A percentile compares a stretch with the other conserved stretches of the same genome.
Evolutionary conservation across 768 basidiomycete species (phyloP).

Genomic region (Auriscalpium vulgare): DNA sequence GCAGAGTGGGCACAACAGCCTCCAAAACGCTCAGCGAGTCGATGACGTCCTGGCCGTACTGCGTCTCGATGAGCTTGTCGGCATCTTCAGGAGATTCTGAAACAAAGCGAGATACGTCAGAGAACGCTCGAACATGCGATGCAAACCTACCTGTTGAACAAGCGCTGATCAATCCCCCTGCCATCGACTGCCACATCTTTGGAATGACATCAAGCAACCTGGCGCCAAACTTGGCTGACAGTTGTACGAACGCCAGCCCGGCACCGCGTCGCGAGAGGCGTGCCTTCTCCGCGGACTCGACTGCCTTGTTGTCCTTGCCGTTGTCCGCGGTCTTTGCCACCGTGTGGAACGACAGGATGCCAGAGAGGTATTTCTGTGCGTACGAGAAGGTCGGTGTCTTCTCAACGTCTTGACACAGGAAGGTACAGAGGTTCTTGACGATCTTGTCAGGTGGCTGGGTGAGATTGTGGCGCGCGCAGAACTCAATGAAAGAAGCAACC

Average conservation of each 20-base stretch:
- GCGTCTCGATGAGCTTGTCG: conserved; percentile 60
- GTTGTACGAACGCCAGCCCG: conserved; percentile 66
- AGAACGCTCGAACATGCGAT: background rate
- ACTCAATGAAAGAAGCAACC: conserved; percentile 82
- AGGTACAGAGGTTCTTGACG: conserved; percentile 93
- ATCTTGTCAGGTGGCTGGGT: conserved; percentile 91
- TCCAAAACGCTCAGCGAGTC: conserved; percentile 89
- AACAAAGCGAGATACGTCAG: background rate
- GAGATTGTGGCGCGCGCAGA: conserved; percentile 67
- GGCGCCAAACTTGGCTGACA: conserved; percentile 71
- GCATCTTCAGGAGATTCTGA: conserved; percentile 41
- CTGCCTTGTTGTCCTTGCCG: conserved; percentile 35
- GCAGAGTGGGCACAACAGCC: conserved; percentile 69
- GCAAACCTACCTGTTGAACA: conserved; percentile 54
- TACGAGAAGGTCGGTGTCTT: conserved; percentile 85
- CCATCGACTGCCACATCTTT: conserved; percentile 92
- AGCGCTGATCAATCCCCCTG: conserved; percentile 61
- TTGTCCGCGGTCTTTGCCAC: conserved; percentile 25
- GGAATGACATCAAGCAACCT: conserved; percentile 74
- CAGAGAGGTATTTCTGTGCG: conserved; percentile 50
- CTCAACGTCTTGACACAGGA: conserved; percentile 86
- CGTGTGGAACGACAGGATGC: conserved; percentile 69
- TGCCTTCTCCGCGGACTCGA: conserved; percentile 55
- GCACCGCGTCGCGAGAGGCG: conserved; percentile 81
- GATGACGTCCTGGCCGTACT: conserved; percentile 81